A percentile compares a stretch with the other conserved stretches of the same genome.
Conservation (phyloP, 1,284 basidiomycete species). For the Apiotrichum mycotoxinovorans region DNA sequence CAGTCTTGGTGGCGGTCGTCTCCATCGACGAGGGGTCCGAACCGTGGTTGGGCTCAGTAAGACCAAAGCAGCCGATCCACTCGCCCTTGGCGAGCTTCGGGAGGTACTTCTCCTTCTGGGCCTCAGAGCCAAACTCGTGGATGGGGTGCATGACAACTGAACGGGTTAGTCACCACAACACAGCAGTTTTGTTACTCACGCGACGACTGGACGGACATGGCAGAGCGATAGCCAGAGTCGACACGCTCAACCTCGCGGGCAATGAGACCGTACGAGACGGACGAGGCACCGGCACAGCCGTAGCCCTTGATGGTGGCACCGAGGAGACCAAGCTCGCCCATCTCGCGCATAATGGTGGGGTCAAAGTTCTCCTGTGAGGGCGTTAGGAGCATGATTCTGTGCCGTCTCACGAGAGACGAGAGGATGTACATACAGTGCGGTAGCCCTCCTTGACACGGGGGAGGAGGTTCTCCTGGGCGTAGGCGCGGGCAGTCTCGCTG, state of each 20-base stretch:
- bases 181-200: background rate
- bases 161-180: background rate
- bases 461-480: constrained; percentile 78
- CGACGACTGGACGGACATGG: constrained; percentile 90
- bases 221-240: constrained; percentile 92
- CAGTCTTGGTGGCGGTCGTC: constrained; percentile 76
- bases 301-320: constrained; percentile 91
- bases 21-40: constrained; percentile 93
- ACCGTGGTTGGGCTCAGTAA: constrained; percentile 95
- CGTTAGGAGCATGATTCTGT: background rate
- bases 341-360: constrained; percentile 74
- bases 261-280: constrained; percentile 88
- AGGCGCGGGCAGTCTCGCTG: constrained; percentile 77
- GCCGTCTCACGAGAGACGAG: no score
- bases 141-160: constrained; percentile 94
- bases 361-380: constrained; percentile 64
- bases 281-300: constrained; percentile 86
- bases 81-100: constrained; percentile 74
- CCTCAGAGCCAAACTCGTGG: constrained; percentile 78
- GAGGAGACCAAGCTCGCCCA: constrained; percentile 84
- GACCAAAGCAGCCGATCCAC: constrained; percentile 88
- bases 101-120: constrained; percentile 87
- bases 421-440: constrained; percentile 66
- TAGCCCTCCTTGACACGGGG: constrained; percentile 85
- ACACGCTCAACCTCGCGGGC: constrained; percentile 90